These are phyloP conservation scores for Aspergillus ibericus DNA, from an alignment of 2,329 filamentous ascomycete genomes.

Conservation along the genomic window DNA sequence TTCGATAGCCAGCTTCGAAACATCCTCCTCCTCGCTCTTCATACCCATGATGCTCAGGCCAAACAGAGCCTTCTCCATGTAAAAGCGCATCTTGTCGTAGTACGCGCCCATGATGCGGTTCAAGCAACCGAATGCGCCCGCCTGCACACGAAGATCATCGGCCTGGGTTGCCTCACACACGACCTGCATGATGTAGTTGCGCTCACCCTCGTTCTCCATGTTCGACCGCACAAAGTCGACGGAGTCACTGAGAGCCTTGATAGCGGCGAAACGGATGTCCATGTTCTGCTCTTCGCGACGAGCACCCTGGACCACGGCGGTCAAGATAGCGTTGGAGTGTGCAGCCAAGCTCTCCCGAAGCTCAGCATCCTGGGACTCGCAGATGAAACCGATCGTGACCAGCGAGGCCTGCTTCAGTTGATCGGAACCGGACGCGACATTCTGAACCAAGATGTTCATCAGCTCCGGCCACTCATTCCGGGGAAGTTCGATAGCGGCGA, in stretches of 20 bases:
- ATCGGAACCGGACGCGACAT: constrained; percentile 81
- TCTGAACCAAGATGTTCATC: constrained; percentile 84
- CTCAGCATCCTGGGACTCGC: constrained; percentile 88
- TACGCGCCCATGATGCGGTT: constrained; percentile 99
- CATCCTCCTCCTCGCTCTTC: constrained; percentile 97
- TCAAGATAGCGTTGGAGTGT: constrained; percentile 97
- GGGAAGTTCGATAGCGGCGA: constrained; percentile 92
- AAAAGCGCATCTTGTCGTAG: constrained; percentile 99
- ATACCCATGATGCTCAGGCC: constrained; percentile 96
- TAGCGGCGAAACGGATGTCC: constrained; percentile 89
- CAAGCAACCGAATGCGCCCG: constrained; percentile 92
- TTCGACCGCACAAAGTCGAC: constrained; percentile 97
- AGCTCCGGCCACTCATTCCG: constrained; percentile 91
- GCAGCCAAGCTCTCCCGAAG: constrained; percentile 75
- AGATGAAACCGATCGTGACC: constrained; percentile 97
- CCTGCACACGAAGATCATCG: constrained; percentile 84
- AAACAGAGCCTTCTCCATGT: constrained; percentile 99
- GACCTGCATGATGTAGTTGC: constrained; percentile 99
- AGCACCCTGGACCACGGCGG: constrained; percentile 94
- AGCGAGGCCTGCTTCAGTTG: constrained; percentile 93
- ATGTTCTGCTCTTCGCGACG: constrained; percentile 91
- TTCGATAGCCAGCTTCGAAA: constrained; percentile 95
- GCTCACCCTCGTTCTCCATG: constrained; percentile 98
- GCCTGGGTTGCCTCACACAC: constrained; percentile 98
- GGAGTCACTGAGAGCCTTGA: constrained; percentile 91